Evolutionary conservation across 352 stramenopile genomes (phyloP).

Genomic region (Phytophthora kernoviae): DNA sequence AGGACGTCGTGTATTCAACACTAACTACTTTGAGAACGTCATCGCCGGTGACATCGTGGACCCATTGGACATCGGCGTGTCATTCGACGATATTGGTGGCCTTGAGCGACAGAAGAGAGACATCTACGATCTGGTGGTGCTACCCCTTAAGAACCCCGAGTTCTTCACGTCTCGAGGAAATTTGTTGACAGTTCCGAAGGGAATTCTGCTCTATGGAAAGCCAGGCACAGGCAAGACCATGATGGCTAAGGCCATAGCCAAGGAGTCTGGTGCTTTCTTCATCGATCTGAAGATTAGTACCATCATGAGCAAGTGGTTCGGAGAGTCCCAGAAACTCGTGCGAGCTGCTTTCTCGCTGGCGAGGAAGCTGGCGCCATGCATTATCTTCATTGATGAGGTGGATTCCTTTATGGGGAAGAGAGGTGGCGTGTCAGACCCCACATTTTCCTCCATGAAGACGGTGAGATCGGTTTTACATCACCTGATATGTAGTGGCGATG

Average conservation of each 20-base stretch:
- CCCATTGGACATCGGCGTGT: slow-evolving; percentile 90
- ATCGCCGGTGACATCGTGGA: slow-evolving; percentile 96
- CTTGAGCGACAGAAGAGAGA: slow-evolving; percentile 96
- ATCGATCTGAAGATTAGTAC: slow-evolving; percentile 91
- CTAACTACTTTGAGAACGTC: slow-evolving; percentile 89
- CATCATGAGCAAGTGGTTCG: slow-evolving; percentile 93
- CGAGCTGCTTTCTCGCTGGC: slow-evolving; percentile 93
- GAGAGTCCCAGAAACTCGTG: slow-evolving; percentile 94
- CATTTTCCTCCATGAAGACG: slow-evolving; percentile 89
- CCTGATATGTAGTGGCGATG: not conserved
- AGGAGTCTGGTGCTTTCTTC: slow-evolving; percentile 91
- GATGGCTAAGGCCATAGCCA: slow-evolving; percentile 95
- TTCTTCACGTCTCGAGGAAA: slow-evolving; percentile 91
- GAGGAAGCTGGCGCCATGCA: slow-evolving; percentile 94
- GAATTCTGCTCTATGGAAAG: slow-evolving; percentile 85
- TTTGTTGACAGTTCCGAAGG: slow-evolving; percentile 87
- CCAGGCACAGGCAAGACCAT: slow-evolving; percentile 92
- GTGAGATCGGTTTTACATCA: slow-evolving; percentile 23
- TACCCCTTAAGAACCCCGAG: slow-evolving; percentile 91
- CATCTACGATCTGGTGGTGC: slow-evolving; percentile 96
- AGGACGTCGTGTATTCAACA: slow-evolving; percentile 70
- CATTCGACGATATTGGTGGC: slow-evolving; percentile 96
- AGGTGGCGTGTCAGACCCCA: slow-evolving; percentile 76
- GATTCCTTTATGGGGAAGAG: slow-evolving; percentile 93
- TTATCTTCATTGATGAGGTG: slow-evolving; percentile 99